These are phyloP conservation scores for Mycena indigotica DNA, from an alignment of 768 basidiomycete genomes.

Conservation along the genomic window DNA sequence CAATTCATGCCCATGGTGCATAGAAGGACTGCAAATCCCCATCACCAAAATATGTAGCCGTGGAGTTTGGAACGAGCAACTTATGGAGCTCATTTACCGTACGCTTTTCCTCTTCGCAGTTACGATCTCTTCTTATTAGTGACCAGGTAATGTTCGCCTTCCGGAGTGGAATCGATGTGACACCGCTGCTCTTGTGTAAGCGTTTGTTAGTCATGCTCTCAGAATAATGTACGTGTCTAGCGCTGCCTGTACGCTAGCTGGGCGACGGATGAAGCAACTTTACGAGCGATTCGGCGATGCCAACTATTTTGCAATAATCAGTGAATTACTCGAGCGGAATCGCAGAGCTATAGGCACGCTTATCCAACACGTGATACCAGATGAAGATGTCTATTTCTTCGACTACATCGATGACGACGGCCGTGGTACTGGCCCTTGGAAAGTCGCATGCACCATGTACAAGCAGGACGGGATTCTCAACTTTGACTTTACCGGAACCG, in stretches of 20 bases:
- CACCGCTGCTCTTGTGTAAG: conserved; percentile 10
- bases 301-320: conserved; percentile 11
- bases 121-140: not conserved
- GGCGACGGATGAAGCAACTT: conserved; percentile 13
- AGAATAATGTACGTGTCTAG: not conserved
- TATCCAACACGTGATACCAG: conserved; percentile 20
- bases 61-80: conserved; percentile 14
- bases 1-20: too few species aligned
- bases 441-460: conserved; percentile 18
- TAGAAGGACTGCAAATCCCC: conserved; percentile 19
- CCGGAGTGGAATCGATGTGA: conserved; percentile 17
- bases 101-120: not conserved
- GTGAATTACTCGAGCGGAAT: conserved; percentile 22
- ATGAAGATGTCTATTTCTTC: conserved; percentile 17
- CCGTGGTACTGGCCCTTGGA: conserved; percentile 22
- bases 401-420: conserved; percentile 27
- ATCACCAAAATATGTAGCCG: conserved; percentile 6
- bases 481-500: conserved; percentile 12
- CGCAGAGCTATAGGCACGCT: conserved; percentile 16
- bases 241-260: conserved; percentile 2
- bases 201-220: not conserved
- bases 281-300: conserved; percentile 18
- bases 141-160: conserved; percentile 6
- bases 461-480: conserved; percentile 12
- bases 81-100: conserved; percentile 19